These are phyloP conservation scores for Diaporthe citrichinensis DNA, from an alignment of 2,329 filamentous ascomycete genomes.

Conservation along the genomic window DNA sequence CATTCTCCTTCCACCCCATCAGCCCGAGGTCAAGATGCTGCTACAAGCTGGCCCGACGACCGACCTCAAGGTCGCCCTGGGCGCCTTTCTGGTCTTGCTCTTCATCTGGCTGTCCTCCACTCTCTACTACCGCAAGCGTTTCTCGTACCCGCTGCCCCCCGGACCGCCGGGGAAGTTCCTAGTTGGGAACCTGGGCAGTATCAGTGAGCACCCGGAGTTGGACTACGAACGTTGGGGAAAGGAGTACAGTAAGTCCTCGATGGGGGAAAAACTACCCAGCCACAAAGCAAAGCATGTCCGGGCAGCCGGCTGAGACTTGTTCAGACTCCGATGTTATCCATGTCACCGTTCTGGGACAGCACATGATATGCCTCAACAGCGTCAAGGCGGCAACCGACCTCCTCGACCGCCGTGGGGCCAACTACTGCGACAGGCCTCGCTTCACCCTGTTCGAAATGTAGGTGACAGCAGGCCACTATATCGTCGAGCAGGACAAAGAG, in stretches of 20 bases:
- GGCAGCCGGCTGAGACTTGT: slow-evolving; percentile 27
- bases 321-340: slow-evolving; percentile 50
- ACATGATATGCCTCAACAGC: slow-evolving; percentile 55
- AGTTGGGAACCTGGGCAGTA: slow-evolving; percentile 49
- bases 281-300: background rate
- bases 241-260: slow-evolving; percentile 48
- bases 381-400: slow-evolving; percentile 53
- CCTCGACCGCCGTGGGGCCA: slow-evolving; percentile 54
- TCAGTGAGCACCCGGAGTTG: slow-evolving; percentile 50
- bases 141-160: slow-evolving; percentile 47
- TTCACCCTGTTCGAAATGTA: slow-evolving; percentile 55
- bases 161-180: slow-evolving; percentile 49
- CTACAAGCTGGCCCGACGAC: slow-evolving; percentile 28
- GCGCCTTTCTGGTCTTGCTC: slow-evolving; percentile 24
- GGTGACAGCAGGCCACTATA: slow-evolving; percentile 17
- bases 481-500: background rate
- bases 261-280: background rate
- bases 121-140: slow-evolving; percentile 20
- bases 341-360: slow-evolving; percentile 48
- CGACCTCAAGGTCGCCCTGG: slow-evolving; percentile 32
- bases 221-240: slow-evolving; percentile 51
- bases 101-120: slow-evolving; percentile 28
- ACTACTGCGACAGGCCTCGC: slow-evolving; percentile 54
- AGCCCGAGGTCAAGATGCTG: slow-evolving; percentile 34
- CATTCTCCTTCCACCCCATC: slow-evolving; percentile 3